These are phyloP conservation scores for Alnus rubra DNA, from an alignment of 306 rosid species.

Conservation along the genomic window DNA sequence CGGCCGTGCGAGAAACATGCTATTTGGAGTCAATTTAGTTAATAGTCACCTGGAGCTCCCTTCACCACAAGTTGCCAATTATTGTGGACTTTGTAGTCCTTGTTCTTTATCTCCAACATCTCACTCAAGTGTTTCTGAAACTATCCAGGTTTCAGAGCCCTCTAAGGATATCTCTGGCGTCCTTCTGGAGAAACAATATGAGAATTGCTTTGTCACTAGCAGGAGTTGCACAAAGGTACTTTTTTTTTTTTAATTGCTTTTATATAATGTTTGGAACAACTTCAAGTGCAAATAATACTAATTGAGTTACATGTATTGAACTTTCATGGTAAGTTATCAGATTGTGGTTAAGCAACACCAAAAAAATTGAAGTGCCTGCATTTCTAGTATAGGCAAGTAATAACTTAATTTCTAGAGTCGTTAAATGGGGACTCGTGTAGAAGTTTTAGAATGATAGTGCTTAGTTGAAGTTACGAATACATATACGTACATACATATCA, in stretches of 20 bases:
- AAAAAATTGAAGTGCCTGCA: not conserved
- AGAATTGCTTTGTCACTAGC: conserved; percentile 41
- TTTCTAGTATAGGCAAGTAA: not conserved
- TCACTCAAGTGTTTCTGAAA: conserved; percentile 39
- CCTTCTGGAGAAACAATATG: conserved; percentile 40
- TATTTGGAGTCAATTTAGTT: conserved; percentile 57
- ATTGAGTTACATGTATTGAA: conserved; percentile 1
- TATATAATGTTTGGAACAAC: not conserved
- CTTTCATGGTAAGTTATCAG: not conserved
- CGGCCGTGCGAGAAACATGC: conserved; percentile 28
- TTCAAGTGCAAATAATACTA: not conserved
- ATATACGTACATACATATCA: not conserved
- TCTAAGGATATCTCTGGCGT: conserved; percentile 29
- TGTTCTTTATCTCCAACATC: conserved; percentile 50
- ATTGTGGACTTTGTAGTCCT: conserved; percentile 31
- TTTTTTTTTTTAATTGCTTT: conserved; percentile 8
- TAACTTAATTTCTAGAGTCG: no score
- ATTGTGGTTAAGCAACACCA: not conserved
- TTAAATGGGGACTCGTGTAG: not conserved
- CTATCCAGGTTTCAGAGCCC: conserved; percentile 31
- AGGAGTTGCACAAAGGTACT: conserved; percentile 71
- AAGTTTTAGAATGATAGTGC: not conserved
- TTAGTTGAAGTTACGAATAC: not conserved
- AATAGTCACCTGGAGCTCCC: conserved; percentile 61
- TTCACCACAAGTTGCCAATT: conserved; percentile 57